A percentile compares a stretch with the other conserved stretches of the same genome.
These are phyloP conservation scores for Wickerhamiella sergipiensis DNA, from an alignment of 805 yeast species.

Conservation along the genomic window DNA sequence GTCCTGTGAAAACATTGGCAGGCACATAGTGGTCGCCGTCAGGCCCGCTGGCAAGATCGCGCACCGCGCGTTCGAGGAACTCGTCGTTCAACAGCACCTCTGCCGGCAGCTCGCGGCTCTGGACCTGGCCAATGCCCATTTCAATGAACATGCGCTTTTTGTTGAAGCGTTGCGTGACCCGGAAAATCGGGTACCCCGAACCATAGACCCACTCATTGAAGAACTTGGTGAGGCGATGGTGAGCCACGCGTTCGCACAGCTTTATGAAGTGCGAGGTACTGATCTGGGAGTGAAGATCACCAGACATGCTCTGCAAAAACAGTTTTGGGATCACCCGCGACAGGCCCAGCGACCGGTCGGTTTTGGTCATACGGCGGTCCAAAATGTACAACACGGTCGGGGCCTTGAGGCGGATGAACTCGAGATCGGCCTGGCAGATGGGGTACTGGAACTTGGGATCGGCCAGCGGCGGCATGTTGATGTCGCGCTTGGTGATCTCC, in stretches of 20 bases:
- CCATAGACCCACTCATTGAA: conserved; percentile 91
- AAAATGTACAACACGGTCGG: conserved; percentile 75
- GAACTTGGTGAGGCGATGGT: conserved; percentile 65
- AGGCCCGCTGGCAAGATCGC: conserved; percentile 11
- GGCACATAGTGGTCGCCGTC: conserved; percentile 26
- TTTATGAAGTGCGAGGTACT: conserved; percentile 79
- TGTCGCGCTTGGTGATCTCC: conserved; percentile 55
- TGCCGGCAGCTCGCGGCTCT: conserved; percentile 28
- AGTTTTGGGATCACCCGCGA: conserved; percentile 84
- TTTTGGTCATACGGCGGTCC: conserved; percentile 88
- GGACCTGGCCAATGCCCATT: conserved; percentile 86
- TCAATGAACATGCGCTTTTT: conserved; percentile 89
- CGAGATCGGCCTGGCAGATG: conserved; percentile 43
- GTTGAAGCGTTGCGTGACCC: conserved; percentile 84
- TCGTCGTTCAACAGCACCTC: conserved; percentile 24
- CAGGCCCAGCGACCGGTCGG: conserved; percentile 86
- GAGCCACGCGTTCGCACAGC: conserved; percentile 90
- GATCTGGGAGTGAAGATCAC: conserved; percentile 66
- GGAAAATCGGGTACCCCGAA: conserved; percentile 75
- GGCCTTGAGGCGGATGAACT: conserved; percentile 63
- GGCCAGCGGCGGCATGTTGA: conserved; percentile 73
- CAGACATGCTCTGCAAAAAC: conserved; percentile 89
- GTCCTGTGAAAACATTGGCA: conserved; percentile 42
- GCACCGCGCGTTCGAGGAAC: conserved; percentile 30
- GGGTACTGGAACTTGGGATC: conserved; percentile 55